Conservation (phyloP, 2,329 filamentous ascomycete genomes). For the Teratosphaeria destructans region DNA sequence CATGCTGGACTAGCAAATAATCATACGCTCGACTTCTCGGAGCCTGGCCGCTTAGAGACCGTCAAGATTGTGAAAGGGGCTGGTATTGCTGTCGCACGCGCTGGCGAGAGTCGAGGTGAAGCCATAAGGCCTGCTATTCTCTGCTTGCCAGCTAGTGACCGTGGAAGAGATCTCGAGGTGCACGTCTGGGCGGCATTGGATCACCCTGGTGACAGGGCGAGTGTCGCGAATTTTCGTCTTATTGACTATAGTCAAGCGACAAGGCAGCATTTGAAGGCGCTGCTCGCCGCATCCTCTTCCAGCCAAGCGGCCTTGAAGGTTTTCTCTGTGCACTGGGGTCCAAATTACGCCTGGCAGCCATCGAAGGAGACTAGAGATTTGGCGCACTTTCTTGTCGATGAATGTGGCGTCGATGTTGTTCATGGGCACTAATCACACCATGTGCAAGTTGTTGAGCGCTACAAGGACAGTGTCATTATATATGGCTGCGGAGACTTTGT, state of each 20-base stretch:
- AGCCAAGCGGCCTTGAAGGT: constrained; percentile 22
- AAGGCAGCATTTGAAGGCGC: constrained; percentile 14
- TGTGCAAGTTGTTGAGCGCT: constrained; percentile 31
- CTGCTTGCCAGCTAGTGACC: constrained; percentile 7
- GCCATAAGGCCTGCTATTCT: constrained; percentile 22
- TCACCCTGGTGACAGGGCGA: constrained; percentile 27
- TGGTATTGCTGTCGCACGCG: constrained; percentile 23
- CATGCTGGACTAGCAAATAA: constrained; percentile 32
- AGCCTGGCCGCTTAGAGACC: constrained; percentile 27
- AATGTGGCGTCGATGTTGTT: constrained; percentile 32
- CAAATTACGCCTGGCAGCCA: constrained; percentile 31
- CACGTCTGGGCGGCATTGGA: constrained; percentile 29
- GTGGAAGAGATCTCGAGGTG: constrained; percentile 9
- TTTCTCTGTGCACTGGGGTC: constrained; percentile 33
- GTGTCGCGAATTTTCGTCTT: constrained; percentile 26
- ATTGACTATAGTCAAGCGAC: constrained; percentile 25
- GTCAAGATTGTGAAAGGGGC: constrained; percentile 19
- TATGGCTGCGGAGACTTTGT: constrained; percentile 35
- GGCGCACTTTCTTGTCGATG: constrained; percentile 31
- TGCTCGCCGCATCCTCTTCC: constrained; percentile 5
- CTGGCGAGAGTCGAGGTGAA: constrained; percentile 23
- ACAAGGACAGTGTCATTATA: constrained; percentile 27
- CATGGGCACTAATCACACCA: constrained; percentile 34
- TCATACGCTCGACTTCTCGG: constrained; percentile 29
- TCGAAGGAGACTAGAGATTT: constrained; percentile 21